Percentiles rank a stretch among this genome's conserved stretches.
Conservation (phyloP, 1,284 basidiomycete species). For the Coniferiporia sulphurascens region DNA sequence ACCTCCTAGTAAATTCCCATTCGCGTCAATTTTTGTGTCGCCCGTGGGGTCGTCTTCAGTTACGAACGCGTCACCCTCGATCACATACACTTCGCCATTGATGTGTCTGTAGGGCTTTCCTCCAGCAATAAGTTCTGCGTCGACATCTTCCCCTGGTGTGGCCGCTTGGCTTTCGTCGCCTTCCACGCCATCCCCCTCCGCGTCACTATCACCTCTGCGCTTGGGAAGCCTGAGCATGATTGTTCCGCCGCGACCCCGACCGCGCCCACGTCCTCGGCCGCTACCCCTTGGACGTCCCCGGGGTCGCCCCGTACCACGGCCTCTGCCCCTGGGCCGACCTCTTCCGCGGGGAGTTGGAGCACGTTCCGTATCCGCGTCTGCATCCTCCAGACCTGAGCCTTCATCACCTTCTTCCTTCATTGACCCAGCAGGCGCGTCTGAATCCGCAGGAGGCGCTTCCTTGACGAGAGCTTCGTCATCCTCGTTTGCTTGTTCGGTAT, state of each 20-base stretch:
- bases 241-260: slow-evolving; percentile 40
- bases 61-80: slow-evolving; percentile 86
- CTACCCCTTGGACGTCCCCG: slow-evolving; percentile 16
- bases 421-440: slow-evolving; percentile 18
- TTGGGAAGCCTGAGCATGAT: slow-evolving; percentile 31
- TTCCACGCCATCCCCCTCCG: slow-evolving; percentile 41
- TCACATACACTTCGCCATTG: slow-evolving; percentile 70
- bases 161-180: slow-evolving; percentile 24
- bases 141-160: slow-evolving; percentile 26
- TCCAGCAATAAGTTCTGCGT: slow-evolving; percentile 39
- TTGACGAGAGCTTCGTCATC: slow-evolving; percentile 15
- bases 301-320: slow-evolving; percentile 19
- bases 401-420: slow-evolving; percentile 18
- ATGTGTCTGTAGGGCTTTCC: slow-evolving; percentile 70
- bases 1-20: slow-evolving; percentile 85
- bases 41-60: slow-evolving; percentile 84
- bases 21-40: slow-evolving; percentile 85
- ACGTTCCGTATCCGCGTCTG: slow-evolving; percentile 21
- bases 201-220: slow-evolving; percentile 45
- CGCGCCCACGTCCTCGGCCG: slow-evolving; percentile 31
- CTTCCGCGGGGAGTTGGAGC: slow-evolving; percentile 23
- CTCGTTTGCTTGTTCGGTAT: slow-evolving; percentile 20
- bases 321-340: slow-evolving; percentile 32
- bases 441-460: slow-evolving; percentile 13
- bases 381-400: slow-evolving; percentile 21